phyloP scores from a whole-genome alignment of 176 grass and related monocot species.

The Triticum urartu region DNA sequence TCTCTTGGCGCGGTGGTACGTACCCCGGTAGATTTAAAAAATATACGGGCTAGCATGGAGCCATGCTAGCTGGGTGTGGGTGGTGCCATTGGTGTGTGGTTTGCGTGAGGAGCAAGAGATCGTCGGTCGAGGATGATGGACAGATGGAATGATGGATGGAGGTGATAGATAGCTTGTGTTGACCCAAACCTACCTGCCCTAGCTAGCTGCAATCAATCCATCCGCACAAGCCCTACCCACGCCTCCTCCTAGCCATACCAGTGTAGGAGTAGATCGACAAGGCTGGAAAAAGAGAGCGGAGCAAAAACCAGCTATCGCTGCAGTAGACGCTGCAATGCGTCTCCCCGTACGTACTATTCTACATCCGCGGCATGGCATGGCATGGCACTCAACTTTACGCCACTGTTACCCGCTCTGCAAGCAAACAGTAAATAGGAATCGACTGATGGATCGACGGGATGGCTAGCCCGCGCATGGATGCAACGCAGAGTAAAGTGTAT shows the following conservation, averaged over 20 bases:
- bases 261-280: no score
- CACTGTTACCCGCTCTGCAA: neutral
- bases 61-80: neutral
- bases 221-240: neutral
- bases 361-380: neutral
- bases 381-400: slow-evolving; percentile 18
- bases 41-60: no score
- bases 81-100: neutral
- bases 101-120: slow-evolving; percentile 48
- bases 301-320: neutral
- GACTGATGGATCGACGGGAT: neutral
- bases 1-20: no score
- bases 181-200: slow-evolving; percentile 15
- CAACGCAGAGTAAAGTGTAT: neutral
- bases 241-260: neutral
- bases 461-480: neutral
- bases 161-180: slow-evolving; percentile 17
- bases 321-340: neutral
- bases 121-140: slow-evolving; percentile 23
- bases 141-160: slow-evolving; percentile 59
- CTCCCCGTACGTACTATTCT: neutral
- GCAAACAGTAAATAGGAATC: slow-evolving; percentile 38
- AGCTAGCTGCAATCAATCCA: slow-evolving; percentile 7
- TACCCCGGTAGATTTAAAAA: no score
- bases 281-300: no score